Percentiles rank a stretch among this genome's conserved stretches.
phyloP scores from a whole-genome alignment of 2,329 filamentous ascomycete species.

The Hymenoscyphus salicellus region DNA sequence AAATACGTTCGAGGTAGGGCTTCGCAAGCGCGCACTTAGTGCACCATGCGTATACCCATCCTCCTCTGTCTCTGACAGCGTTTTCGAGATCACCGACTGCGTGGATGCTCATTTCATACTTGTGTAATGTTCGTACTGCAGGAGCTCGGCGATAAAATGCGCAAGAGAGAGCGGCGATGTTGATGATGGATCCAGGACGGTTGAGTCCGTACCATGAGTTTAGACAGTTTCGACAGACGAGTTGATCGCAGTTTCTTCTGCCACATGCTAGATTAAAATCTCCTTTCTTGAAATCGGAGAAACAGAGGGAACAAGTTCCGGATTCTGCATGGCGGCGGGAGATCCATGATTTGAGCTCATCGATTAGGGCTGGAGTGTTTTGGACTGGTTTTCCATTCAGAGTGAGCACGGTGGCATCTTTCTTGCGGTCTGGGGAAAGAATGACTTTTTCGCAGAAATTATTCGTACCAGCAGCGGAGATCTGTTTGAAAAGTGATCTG shows the following conservation, averaged over 20 bases:
- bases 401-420: slow-evolving; percentile 3
- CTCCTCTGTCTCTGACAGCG: slow-evolving; percentile 16
- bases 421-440: slow-evolving; percentile 13
- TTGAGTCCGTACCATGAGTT: slow-evolving; percentile 23
- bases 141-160: slow-evolving; percentile 22
- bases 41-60: slow-evolving; percentile 24
- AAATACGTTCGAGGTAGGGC: slow-evolving; percentile 18
- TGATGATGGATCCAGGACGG: slow-evolving; percentile 19
- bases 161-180: slow-evolving; percentile 19
- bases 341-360: slow-evolving; percentile 20
- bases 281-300: slow-evolving; percentile 16
- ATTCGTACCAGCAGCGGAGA: slow-evolving; percentile 12
- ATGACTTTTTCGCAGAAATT: slow-evolving; percentile 16
- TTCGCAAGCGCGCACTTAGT: slow-evolving; percentile 16
- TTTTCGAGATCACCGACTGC: slow-evolving; percentile 17
- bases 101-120: slow-evolving; percentile 24
- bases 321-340: slow-evolving; percentile 14
- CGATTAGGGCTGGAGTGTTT: slow-evolving; percentile 13
- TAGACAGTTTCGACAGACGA: slow-evolving; percentile 18
- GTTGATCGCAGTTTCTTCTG: slow-evolving; percentile 16
- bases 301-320: slow-evolving; percentile 21
- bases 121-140: slow-evolving; percentile 18
- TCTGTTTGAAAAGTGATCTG: slow-evolving; percentile 19
- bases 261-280: slow-evolving; percentile 19
- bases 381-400: slow-evolving; percentile 20